A percentile compares a stretch with the other conserved stretches of the same genome.
These are phyloP conservation scores for Podaxis carcinomalis DNA, from an alignment of 768 basidiomycete species.

Conservation along the genomic window DNA sequence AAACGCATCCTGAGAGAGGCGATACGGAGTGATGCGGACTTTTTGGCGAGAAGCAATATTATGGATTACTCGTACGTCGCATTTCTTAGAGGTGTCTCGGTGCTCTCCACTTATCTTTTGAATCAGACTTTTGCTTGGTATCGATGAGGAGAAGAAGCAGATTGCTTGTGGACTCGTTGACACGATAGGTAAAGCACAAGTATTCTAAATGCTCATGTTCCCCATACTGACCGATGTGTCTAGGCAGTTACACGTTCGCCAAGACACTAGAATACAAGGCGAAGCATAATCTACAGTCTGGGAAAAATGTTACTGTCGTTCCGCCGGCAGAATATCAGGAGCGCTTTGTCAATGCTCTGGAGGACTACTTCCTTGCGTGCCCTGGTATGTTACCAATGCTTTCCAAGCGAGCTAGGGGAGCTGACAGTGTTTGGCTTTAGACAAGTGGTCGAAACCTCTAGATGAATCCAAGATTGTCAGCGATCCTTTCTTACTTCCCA, in stretches of 20 bases:
- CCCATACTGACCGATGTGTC: neutral
- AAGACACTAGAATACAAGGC: slow-evolving; percentile 86
- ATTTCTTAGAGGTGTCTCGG: neutral
- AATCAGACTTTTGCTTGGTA: slow-evolving; percentile 62
- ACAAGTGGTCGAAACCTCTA: slow-evolving; percentile 46
- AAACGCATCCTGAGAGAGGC: slow-evolving; percentile 70
- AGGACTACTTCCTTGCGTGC: slow-evolving; percentile 73
- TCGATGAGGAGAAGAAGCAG: slow-evolving; percentile 62
- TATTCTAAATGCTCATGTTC: neutral
- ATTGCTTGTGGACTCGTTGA: slow-evolving; percentile 81
- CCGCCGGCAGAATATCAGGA: slow-evolving; percentile 79
- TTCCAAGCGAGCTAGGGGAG: neutral
- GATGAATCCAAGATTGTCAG: slow-evolving; percentile 34
- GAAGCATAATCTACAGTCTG: slow-evolving; percentile 68
- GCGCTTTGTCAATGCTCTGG: slow-evolving; percentile 67
- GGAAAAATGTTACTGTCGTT: slow-evolving; percentile 72
- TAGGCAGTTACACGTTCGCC: slow-evolving; percentile 79
- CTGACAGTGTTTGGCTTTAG: slow-evolving; percentile 17
- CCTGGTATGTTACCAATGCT: slow-evolving; percentile 43
- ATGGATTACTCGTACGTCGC: slow-evolving; percentile 82
- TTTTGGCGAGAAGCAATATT: slow-evolving; percentile 69
- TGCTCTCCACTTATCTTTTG: neutral
- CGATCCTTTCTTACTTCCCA: slow-evolving; percentile 37
- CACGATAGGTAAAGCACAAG: slow-evolving; percentile 55
- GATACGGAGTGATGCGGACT: slow-evolving; percentile 67